phyloP scores from a whole-genome alignment of 2,329 filamentous ascomycete species.

The Scorias spongiosa region DNA sequence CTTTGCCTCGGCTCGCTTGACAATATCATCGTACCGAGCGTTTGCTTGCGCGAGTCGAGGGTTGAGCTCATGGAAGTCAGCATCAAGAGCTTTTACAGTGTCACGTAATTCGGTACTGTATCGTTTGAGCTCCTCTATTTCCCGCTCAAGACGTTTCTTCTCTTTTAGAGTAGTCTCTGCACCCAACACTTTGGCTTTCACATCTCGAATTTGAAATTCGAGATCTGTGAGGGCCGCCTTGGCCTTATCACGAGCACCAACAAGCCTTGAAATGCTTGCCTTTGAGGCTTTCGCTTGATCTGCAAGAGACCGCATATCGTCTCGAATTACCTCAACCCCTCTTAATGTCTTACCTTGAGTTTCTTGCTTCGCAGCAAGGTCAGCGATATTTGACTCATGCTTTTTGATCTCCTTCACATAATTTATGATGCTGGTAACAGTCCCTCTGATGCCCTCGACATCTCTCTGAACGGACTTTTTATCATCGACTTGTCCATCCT shows the following conservation, averaged over 20 bases:
- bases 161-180: conserved; percentile 65
- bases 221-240: conserved; percentile 48
- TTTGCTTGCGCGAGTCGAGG: conserved; percentile 65
- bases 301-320: conserved; percentile 50
- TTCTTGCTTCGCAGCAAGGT: conserved; percentile 61
- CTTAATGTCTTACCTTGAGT: conserved; percentile 43
- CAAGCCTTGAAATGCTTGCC: conserved; percentile 48
- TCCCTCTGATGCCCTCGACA: conserved; percentile 60
- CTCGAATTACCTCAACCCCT: conserved; percentile 71
- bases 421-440: conserved; percentile 59
- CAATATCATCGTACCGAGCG: conserved; percentile 60
- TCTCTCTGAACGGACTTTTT: conserved; percentile 52
- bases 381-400: conserved; percentile 57
- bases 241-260: conserved; percentile 54
- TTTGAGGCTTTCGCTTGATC: conserved; percentile 54
- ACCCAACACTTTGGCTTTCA: conserved; percentile 55
- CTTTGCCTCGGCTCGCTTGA: conserved; percentile 52
- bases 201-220: conserved; percentile 64
- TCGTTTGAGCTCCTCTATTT: conserved; percentile 59
- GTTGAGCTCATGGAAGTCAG: conserved; percentile 56
- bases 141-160: conserved; percentile 53
- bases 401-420: conserved; percentile 56
- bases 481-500: conserved; percentile 52
- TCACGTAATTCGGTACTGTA: conserved; percentile 55
- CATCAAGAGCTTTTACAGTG: conserved; percentile 52